A percentile compares a stretch with the other conserved stretches of the same genome.
Conservation (phyloP, 2,329 filamentous ascomycete genomes). For the Leptographium galeiforme region DNA sequence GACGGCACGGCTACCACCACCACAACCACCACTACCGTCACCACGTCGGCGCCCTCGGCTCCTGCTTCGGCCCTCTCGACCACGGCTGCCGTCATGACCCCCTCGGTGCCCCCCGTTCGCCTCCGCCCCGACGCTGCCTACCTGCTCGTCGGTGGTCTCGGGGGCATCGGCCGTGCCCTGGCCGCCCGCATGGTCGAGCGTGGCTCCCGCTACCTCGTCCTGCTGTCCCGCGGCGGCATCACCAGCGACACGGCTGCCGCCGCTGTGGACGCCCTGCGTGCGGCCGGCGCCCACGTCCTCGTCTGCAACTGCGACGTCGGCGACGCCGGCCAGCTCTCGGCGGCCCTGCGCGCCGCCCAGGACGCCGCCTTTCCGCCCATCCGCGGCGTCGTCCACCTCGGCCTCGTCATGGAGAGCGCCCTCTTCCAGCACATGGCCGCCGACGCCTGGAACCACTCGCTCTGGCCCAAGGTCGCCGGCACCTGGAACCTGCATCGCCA, state of each 20-base stretch:
- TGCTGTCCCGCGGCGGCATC: conserved; percentile 9
- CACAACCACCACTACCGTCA: background rate
- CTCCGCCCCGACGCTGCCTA: conserved; percentile 11
- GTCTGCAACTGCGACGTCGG: conserved; percentile 10
- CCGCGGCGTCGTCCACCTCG: conserved; percentile 9
- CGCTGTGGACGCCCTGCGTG: conserved; percentile 3
- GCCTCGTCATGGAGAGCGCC: conserved; percentile 11
- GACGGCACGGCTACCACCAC: background rate
- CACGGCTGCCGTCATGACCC: conserved; percentile 6
- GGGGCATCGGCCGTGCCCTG: conserved; percentile 15
- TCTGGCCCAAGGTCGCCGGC: conserved; percentile 20
- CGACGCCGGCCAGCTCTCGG: conserved; percentile 5
- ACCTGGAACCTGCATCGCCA: conserved; percentile 25
- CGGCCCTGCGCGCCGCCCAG: conserved; percentile 2
- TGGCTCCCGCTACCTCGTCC: conserved; percentile 9
- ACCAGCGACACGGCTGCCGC: conserved; percentile 3
- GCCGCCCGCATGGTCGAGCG: conserved; percentile 14
- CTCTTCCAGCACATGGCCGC: conserved; percentile 11
- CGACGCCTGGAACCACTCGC: conserved; percentile 9
- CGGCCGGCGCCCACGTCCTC: conserved; percentile 3
- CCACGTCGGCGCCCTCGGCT: background rate
- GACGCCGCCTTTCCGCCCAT: conserved; percentile 7
- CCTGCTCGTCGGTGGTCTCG: conserved; percentile 17
- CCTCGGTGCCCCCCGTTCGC: background rate
- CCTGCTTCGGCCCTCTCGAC: conserved; percentile 5